phyloP scores from a whole-genome alignment of 2,329 filamentous ascomycete genomes.

The Claviceps sp. region DNA sequence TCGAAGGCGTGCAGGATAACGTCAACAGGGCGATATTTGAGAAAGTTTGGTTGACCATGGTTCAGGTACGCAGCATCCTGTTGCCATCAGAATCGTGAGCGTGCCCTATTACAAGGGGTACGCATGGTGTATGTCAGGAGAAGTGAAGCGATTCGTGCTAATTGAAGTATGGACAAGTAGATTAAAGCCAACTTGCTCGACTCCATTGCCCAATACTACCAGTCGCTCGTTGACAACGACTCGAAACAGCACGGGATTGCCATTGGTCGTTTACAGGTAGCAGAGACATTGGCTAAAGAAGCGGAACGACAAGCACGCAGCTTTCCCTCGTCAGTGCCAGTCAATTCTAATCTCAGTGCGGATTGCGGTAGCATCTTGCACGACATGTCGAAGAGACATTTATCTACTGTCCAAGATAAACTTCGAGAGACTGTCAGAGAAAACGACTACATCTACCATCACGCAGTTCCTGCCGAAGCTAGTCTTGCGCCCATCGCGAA shows the following conservation, averaged over 20 bases:
- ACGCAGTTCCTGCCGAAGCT: slow-evolving; percentile 76
- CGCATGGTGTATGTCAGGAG: not conserved
- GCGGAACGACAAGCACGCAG: slow-evolving; percentile 62
- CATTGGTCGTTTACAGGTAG: slow-evolving; percentile 69
- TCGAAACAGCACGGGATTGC: slow-evolving; percentile 76
- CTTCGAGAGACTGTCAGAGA: slow-evolving; percentile 68
- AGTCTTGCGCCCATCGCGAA: slow-evolving; percentile 73
- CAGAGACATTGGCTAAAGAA: slow-evolving; percentile 66
- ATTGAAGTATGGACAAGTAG: slow-evolving; percentile 19
- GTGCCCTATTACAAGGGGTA: no score
- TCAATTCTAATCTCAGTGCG: slow-evolving; percentile 69
- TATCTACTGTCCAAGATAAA: slow-evolving; percentile 68
- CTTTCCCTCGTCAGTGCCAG: slow-evolving; percentile 68
- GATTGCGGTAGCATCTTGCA: slow-evolving; percentile 62
- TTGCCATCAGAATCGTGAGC: no score
- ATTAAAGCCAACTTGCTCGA: slow-evolving; percentile 71
- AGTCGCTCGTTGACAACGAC: slow-evolving; percentile 82
- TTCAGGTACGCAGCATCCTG: slow-evolving; percentile 43
- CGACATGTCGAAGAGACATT: slow-evolving; percentile 76
- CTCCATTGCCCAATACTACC: slow-evolving; percentile 85
- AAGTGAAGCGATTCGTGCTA: not conserved
- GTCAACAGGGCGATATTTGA: slow-evolving; percentile 86
- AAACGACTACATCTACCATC: slow-evolving; percentile 98
- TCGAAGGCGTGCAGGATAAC: slow-evolving; percentile 86
- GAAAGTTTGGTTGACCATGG: slow-evolving; percentile 78